Percentiles rank a stretch among this genome's conserved stretches.
Evolutionary conservation across 2,329 filamentous ascomycete genomes (phyloP).

Genomic region (Fusarium chlamydosporum): DNA sequence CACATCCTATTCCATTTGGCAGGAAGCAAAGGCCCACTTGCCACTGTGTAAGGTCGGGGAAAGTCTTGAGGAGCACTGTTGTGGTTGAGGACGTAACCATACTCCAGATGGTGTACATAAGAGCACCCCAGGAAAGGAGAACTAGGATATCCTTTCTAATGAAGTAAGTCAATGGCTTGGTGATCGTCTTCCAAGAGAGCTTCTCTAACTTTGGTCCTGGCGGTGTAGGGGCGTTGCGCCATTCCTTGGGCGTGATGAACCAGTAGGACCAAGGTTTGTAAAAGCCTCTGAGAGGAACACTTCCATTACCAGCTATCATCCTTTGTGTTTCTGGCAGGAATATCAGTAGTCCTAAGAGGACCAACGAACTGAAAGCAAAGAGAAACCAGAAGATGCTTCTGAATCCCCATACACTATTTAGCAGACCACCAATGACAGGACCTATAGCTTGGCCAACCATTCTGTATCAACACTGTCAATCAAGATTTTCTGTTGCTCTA

Average conservation of each 20-base stretch:
- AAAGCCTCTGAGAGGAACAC: not conserved
- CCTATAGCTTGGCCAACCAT: conserved; percentile 50
- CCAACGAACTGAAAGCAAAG: conserved; percentile 40
- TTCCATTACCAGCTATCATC: not conserved
- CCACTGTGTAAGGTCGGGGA: conserved; percentile 26
- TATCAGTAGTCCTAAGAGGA: conserved; percentile 17
- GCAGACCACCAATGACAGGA: conserved; percentile 53
- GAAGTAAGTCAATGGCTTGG: conserved; percentile 5
- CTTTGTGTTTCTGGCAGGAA: conserved; percentile 12
- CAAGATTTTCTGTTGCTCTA: too few species aligned
- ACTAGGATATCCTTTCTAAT: conserved; percentile 60
- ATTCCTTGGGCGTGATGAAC: not conserved
- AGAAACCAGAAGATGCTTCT: conserved; percentile 53
- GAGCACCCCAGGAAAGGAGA: conserved; percentile 59
- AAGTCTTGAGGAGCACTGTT: conserved; percentile 51
- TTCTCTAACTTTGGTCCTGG: not conserved
- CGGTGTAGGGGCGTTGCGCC: not conserved
- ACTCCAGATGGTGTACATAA: conserved; percentile 59
- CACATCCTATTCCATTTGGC: conserved; percentile 21
- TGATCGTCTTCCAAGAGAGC: conserved; percentile 1
- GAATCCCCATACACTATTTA: conserved; percentile 50
- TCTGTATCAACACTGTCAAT: not conserved
- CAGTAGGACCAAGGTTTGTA: conserved; percentile 11
- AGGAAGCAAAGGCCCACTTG: conserved; percentile 33
- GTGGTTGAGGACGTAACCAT: conserved; percentile 56